Evolutionary conservation across 1,284 basidiomycete species (phyloP).

Genomic region (Kwoniella shivajii): DNA sequence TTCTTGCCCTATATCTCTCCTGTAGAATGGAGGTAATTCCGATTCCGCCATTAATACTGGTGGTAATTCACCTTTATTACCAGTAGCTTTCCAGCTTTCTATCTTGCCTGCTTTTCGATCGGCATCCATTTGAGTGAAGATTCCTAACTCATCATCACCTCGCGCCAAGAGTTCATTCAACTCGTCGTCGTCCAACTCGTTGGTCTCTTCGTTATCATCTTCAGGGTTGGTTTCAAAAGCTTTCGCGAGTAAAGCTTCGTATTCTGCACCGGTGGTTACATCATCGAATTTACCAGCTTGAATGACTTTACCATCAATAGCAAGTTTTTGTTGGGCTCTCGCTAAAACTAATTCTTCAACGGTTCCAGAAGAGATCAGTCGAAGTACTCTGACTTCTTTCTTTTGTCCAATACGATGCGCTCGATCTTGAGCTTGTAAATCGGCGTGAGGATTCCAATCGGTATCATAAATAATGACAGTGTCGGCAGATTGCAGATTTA

Average conservation of each 20-base stretch:
- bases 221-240: slow-evolving; percentile 62
- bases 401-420: slow-evolving; percentile 99
- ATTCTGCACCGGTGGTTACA: slow-evolving; percentile 96
- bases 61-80: slow-evolving; percentile 75
- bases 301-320: slow-evolving; percentile 99
- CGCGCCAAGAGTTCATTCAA: slow-evolving; percentile 92
- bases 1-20: slow-evolving; percentile 59
- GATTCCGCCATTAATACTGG: slow-evolving; percentile 79
- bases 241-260: slow-evolving; percentile 86
- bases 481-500: slow-evolving; percentile 97
- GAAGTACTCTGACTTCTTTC: slow-evolving; percentile 93
- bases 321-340: slow-evolving; percentile 92
- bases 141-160: slow-evolving; percentile 72
- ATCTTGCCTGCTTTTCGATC: slow-evolving; percentile 74
- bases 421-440: slow-evolving; percentile 77
- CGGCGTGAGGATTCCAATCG: slow-evolving; percentile 95
- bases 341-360: slow-evolving; percentile 98
- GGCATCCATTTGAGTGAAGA: slow-evolving; percentile 84
- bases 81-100: slow-evolving; percentile 71
- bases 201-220: slow-evolving; percentile 87
- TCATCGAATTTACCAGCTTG: slow-evolving; percentile 99
- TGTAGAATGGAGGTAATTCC: slow-evolving; percentile 92
- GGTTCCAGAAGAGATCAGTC: slow-evolving; percentile 96
- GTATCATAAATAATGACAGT: slow-evolving; percentile 84
- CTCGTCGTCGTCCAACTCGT: slow-evolving; percentile 96